Base-by-base conservation (phyloP, 257 asterid species). In the Solanum chilense region DNA sequence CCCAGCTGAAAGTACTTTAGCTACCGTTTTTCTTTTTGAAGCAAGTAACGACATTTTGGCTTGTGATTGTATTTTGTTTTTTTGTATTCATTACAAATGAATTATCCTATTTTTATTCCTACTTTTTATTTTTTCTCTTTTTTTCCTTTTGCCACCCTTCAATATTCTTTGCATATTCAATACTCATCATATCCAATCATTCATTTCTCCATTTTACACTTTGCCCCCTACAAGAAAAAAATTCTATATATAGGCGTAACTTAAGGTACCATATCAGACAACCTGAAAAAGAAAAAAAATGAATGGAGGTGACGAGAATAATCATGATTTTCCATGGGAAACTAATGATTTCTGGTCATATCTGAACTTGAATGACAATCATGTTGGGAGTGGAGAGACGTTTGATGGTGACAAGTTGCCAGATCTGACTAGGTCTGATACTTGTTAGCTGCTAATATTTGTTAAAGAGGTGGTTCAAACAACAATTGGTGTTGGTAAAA, bases 11-110 rank as follows among this genome's bases (percentile, higher is more conserved):
- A 41, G 49, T 68, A 23, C 21, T 41, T 45, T 69, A 88, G 90
- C 89, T 85, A 60, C 86, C 86, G 84, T 86, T 89, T 74, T 88
- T 87, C 89, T 91, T 89, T 90, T 71, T 85, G 90, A 93, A 93
- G 93, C 89, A 82, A 56, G 91, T 90, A 91, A 92, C 93, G 93
- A 92, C 92, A 90, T 89, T 90, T 89, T 86, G 89, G 90, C 93
- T 89, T 89, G 91, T 93, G 91, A 93, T 85, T 85, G 58, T 64
- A 39, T 66, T 85, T 85, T 84, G 60, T 31, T 85, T 29, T 33
- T 33, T n/a, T 31, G 39, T 25, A 20, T 49, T 42, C 73, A 12
- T 71, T 70, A 9, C 35, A 21, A 68, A 10, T 3, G 31, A 56
- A 70, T 29, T 20, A 70, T 78, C 90, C 82, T 90, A 87, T 73